Percentiles rank a stretch among this genome's conserved stretches.
These are phyloP conservation scores for Rhodomyrtus psidioides DNA, from an alignment of 441 rosid genomes.

Conservation along the genomic window DNA sequence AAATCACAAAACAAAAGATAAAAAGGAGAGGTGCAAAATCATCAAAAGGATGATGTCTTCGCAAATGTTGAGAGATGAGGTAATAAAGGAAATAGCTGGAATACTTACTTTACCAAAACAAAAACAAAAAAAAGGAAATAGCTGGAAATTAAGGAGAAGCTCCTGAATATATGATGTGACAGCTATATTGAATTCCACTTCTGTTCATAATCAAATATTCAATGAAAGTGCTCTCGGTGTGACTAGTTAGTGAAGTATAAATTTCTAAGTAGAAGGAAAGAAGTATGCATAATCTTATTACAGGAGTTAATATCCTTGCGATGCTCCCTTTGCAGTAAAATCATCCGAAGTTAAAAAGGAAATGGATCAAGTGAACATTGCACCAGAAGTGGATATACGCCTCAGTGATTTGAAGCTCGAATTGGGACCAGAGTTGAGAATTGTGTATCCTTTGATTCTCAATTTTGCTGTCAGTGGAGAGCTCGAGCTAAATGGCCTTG, in stretches of 20 bases:
- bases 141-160: not conserved
- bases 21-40: not conserved
- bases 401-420: slow-evolving; percentile 89
- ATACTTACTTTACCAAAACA: too few species aligned
- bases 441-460: slow-evolving; percentile 91
- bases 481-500: slow-evolving; percentile 84
- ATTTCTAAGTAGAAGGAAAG: not conserved
- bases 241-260: not conserved
- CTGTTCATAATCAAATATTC: not conserved
- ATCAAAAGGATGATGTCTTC: not conserved
- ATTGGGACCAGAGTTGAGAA: slow-evolving; percentile 92
- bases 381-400: slow-evolving; percentile 82
- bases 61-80: not conserved
- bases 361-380: slow-evolving; percentile 55
- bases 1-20: not conserved
- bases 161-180: not conserved
- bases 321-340: slow-evolving; percentile 45
- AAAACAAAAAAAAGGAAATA: too few species aligned
- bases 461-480: slow-evolving; percentile 94
- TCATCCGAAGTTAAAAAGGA: slow-evolving; percentile 68
- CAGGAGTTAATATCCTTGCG: not conserved
- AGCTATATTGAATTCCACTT: not conserved
- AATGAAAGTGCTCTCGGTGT: not conserved
- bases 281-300: not conserved
- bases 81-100: not conserved